Conservation (phyloP, 768 basidiomycete species). For the Mycena belliarum region DNA sequence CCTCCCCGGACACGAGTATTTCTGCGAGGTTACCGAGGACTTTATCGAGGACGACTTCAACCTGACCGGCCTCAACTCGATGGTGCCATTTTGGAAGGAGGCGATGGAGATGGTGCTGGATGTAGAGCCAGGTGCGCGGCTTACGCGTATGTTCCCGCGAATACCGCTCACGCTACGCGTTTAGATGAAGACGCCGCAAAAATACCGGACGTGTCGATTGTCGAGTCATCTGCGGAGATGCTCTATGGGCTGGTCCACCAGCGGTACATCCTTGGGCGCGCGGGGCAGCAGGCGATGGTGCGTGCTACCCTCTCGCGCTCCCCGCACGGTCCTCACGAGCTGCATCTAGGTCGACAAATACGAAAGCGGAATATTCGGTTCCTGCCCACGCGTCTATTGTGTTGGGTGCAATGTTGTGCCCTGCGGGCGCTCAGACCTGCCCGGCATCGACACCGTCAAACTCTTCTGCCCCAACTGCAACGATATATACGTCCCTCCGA, state of each 20-base stretch:
- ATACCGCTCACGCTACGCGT: constrained; percentile 10
- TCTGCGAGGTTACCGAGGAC: constrained; percentile 96
- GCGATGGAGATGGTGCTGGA: constrained; percentile 99
- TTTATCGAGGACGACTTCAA: constrained; percentile 99
- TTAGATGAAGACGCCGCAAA: constrained; percentile 91
- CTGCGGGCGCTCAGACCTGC: constrained; percentile 92
- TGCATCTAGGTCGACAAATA: constrained; percentile 86
- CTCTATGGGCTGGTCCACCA: constrained; percentile 98
- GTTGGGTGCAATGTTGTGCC: constrained; percentile 87
- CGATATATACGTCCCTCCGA: constrained; percentile 94
- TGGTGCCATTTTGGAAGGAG: constrained; percentile 99
- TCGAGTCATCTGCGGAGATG: constrained; percentile 96
- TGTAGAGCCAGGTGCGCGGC: constrained; percentile 88
- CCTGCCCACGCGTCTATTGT: constrained; percentile 95
- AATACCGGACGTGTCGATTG: constrained; percentile 98
- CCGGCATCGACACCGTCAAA: constrained; percentile 96
- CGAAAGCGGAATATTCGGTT: constrained; percentile 87
- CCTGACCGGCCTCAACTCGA: constrained; percentile 89
- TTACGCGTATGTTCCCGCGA: constrained; percentile 13
- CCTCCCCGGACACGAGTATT: constrained; percentile 94
- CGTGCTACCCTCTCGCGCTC: constrained; percentile 24
- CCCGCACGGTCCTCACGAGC: constrained; percentile 12
- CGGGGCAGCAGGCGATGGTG: constrained; percentile 94
- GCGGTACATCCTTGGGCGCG: constrained; percentile 93
- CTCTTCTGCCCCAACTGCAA: constrained; percentile 98